Evolutionary conservation across 106 monocot species (phyloP).

Genomic region (Posidonia australis): DNA sequence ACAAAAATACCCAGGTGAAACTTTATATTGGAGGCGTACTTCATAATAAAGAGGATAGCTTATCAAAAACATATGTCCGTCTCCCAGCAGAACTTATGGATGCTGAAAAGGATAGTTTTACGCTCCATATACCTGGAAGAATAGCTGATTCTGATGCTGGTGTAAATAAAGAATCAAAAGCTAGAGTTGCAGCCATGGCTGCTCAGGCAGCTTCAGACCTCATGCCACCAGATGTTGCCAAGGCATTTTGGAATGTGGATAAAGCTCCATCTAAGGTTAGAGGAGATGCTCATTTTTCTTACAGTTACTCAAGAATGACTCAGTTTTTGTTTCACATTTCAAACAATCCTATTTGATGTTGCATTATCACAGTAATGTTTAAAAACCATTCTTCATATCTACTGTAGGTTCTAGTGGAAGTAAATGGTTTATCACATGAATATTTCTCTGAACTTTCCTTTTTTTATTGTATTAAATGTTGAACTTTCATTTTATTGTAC

Average conservation of each 20-base stretch:
- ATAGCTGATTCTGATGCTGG: constrained; percentile 27
- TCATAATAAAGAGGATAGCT: constrained; percentile 67
- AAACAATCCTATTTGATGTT: too few species aligned
- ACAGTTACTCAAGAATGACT: too few species aligned
- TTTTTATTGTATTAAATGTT: too few species aligned
- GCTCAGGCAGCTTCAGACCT: constrained; percentile 69
- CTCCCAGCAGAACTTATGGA: constrained; percentile 59
- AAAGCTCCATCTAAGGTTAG: constrained; percentile 49
- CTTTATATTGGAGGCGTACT: constrained; percentile 77
- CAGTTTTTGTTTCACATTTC: too few species aligned
- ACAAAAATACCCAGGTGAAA: constrained; percentile 26
- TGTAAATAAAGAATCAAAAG: constrained; percentile 40
- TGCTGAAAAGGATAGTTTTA: constrained; percentile 46
- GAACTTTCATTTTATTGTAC: too few species aligned
- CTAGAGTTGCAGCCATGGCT: constrained; percentile 59
- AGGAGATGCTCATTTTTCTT: not conserved
- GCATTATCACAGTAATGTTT: too few species aligned
- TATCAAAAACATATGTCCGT: constrained; percentile 43
- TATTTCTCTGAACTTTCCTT: too few species aligned
- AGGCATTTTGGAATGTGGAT: constrained; percentile 46
- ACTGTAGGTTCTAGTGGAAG: too few species aligned
- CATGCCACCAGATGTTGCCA: constrained; percentile 80
- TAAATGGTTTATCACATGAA: too few species aligned
- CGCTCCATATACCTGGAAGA: constrained; percentile 45
- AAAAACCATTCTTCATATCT: too few species aligned